These are phyloP conservation scores for Fusarium nodosum DNA, from an alignment of 2,329 filamentous ascomycete genomes.

Conservation along the genomic window DNA sequence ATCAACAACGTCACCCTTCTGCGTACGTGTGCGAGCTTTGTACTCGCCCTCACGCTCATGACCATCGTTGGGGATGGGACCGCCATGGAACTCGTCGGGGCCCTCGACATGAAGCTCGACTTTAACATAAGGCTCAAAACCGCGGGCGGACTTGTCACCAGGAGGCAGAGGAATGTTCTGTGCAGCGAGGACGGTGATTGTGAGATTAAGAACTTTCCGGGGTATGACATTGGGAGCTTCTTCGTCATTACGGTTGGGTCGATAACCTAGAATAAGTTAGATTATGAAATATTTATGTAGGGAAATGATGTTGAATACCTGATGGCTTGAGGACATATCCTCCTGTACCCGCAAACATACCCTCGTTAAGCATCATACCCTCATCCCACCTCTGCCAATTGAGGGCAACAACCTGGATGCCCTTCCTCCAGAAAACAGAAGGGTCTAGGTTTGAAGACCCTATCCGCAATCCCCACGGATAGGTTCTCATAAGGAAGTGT, in stretches of 20 bases:
- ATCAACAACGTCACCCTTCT: constrained; percentile 72
- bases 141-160: constrained; percentile 62
- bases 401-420: constrained; percentile 89
- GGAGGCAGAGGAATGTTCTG: constrained; percentile 79
- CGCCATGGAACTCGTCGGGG: constrained; percentile 60
- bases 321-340: constrained; percentile 89
- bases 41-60: constrained; percentile 61
- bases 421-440: constrained; percentile 85
- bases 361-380: constrained; percentile 96
- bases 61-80: constrained; percentile 57
- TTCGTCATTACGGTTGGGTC: constrained; percentile 45
- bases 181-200: constrained; percentile 80
- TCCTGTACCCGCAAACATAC: constrained; percentile 86
- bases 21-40: constrained; percentile 71
- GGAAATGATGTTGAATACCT: constrained; percentile 58
- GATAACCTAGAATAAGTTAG: constrained; percentile 50
- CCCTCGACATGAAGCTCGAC: constrained; percentile 86
- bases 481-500: constrained; percentile 86
- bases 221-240: constrained; percentile 53
- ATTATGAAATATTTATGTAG: neutral
- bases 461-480: constrained; percentile 85
- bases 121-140: constrained; percentile 85
- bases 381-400: constrained; percentile 95
- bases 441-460: constrained; percentile 90
- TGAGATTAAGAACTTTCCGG: constrained; percentile 75